Base-by-base conservation (phyloP, 1,284 basidiomycete species). In the Austroboletus novae-zelandiae region DNA sequence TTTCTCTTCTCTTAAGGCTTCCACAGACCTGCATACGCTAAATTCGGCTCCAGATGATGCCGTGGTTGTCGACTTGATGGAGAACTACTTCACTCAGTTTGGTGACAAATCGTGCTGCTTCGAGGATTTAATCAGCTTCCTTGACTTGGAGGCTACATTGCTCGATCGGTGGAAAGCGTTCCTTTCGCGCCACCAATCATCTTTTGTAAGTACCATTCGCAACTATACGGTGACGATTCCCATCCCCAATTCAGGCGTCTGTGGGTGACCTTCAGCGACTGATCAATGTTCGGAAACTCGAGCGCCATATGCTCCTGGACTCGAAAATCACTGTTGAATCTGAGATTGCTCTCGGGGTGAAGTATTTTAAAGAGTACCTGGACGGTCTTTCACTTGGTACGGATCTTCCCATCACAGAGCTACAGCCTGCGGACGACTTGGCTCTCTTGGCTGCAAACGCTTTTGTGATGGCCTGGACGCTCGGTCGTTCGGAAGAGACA, bases 391-490 rank as follows among this genome's bases (percentile, higher is more conserved):
- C 76, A 15, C 71, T 91, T 4, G 91, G 89, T 40, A 70, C 72
- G 45, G 72, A 77, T 47, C 75, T 94, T 18, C 80, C 86, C 2
- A 68, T 76, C 5, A 90, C 89, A 0, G 93, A 96, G 59, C 75
- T 94, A 41, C 94, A 96, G 61, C 90, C 88, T 15, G 89, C 83
- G 3, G 94, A 96, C 61, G 94, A 95, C 60, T 76, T 95, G 29
- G 86, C 79, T 9, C 74, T 94, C 25, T 73, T 96, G 13, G 81
- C 85, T 6, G 86, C 77, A 1, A 87, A 87, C 59, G 78, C 80
- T 2, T 76, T 84, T 48, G 76, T 93, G 43, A 80, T 75, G 53
- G 71, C 84, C 17, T 92, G 86, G 82, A 72, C 71, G 40, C 61
- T 81, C 40, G 74, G 75, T 52, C 71, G 65, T 17, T 77, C 84